phyloP scores from a whole-genome alignment of 108 stramenopile genomes.

The Discostella pseudostelligera region DNA sequence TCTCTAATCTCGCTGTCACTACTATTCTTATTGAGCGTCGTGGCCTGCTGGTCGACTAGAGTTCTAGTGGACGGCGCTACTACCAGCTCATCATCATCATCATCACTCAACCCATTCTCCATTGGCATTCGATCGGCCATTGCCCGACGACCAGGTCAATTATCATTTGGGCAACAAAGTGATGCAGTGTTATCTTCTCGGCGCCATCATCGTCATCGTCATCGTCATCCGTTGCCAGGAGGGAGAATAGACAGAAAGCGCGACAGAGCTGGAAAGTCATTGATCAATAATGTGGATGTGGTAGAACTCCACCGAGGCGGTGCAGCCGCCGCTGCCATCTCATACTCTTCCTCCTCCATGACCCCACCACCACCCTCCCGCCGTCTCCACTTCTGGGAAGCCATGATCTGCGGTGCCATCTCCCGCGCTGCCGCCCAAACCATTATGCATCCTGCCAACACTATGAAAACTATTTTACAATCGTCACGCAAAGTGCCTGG shows the following conservation, averaged over 20 bases:
- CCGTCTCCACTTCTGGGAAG: slow-evolving; percentile 76
- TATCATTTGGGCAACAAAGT: slow-evolving; percentile 4
- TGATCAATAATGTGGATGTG: no score
- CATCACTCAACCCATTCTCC: slow-evolving; percentile 11
- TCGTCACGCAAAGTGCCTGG: slow-evolving; percentile 47
- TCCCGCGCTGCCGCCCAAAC: slow-evolving; percentile 87
- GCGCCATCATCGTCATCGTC: neutral
- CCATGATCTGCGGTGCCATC: slow-evolving; percentile 88
- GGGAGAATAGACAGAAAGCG: slow-evolving; percentile 6
- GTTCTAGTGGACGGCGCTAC: slow-evolving; percentile 3
- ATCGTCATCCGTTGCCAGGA: no score
- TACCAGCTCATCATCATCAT: no score
- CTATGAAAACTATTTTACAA: slow-evolving; percentile 96
- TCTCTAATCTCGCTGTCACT: neutral
- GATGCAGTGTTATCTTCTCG: slow-evolving; percentile 3
- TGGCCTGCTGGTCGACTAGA: slow-evolving; percentile 4
- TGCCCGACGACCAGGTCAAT: slow-evolving; percentile 12
- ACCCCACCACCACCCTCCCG: slow-evolving; percentile 4
- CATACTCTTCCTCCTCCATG: neutral
- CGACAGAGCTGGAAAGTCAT: neutral
- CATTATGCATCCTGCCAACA: slow-evolving; percentile 83
- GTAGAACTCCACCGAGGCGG: slow-evolving; percentile 20
- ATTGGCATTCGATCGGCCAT: slow-evolving; percentile 34
- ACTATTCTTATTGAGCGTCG: neutral
- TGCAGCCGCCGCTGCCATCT: slow-evolving; percentile 16